Evolutionary conservation across 225 moss, liverwort and hornwort species (phyloP), one percentile per base, ranked within the genome.

Genomic region (Marchantia paleacea): DNA sequence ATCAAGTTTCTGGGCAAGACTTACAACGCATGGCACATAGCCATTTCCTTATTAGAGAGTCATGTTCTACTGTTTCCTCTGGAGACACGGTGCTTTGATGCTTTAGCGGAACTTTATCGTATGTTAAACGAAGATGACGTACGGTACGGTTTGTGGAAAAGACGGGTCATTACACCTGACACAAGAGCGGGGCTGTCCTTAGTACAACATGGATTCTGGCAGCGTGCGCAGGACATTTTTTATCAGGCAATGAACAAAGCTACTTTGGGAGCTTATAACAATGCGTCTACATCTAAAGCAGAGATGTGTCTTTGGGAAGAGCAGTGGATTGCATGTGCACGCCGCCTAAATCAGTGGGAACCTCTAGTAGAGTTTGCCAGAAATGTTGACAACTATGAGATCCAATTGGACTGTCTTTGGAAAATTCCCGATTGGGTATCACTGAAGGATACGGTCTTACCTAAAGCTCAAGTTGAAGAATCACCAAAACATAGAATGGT

Each of bases 241-340:
- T 92, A 89, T 83, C 92, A 90, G 72, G 99, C 95, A 15, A 94
- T 99, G 89, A 95, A 90, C 76, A 95, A 94, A 85, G 99, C 99
- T 73, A 94, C 94, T 79, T 90, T 94, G 84, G 99, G 99, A 55
- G 83, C 82, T 12, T 95, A 93, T 52, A 99, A 92, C 81, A 86
- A 91, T 81, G 90, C 91, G 78, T 89, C 90, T 22, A 93, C 93
- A 52, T 95, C 99, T 19, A 99, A 95, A 86, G 99, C 99, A 85
- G 99, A 99, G 86, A 94, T 99, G 90, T 95, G 94, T 87, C 89
- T 99, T 26, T 99, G 99, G 99, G 94, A 99, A 72, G 99, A 99
- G 83, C 99, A 99, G 86, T 99, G 99, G 99, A 89, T 95, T 78
- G 89, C 95, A 50, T 94, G 99, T 90, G 95, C 99, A 11, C 90